Conservation (phyloP, 2,329 filamentous ascomycete species). For the Aspergillus udagawae region DNA sequence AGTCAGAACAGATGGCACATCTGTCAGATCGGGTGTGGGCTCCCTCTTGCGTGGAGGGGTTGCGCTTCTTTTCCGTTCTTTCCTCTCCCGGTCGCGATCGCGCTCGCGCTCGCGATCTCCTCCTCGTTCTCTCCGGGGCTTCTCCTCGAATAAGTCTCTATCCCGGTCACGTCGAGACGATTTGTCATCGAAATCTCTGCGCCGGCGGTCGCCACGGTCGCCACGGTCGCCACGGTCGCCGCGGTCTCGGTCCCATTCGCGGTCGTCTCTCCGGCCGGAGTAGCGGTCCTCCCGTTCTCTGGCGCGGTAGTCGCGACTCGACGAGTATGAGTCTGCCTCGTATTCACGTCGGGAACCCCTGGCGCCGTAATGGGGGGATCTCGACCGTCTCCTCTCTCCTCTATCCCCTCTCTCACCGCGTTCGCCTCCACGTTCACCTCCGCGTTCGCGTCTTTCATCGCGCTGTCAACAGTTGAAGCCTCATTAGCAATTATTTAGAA, state of each 20-base stretch:
- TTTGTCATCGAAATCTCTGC: conserved; percentile 63
- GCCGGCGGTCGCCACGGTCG: conserved; percentile 46
- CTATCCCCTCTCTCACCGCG: conserved; percentile 42
- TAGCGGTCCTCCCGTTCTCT: conserved; percentile 93
- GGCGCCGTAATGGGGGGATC: conserved; percentile 75
- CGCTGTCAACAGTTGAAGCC: conserved; percentile 29
- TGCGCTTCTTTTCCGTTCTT: conserved; percentile 66
- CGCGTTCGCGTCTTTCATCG: conserved; percentile 46
- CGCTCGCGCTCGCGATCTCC: conserved; percentile 45
- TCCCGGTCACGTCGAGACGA: conserved; percentile 48
- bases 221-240: conserved; percentile 45
- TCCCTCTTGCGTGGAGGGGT: conserved; percentile 86
- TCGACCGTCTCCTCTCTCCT: conserved; percentile 70
- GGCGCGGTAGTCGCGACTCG: conserved; percentile 87
- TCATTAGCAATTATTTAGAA: background rate
- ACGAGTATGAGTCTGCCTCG: conserved; percentile 82
- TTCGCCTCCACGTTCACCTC: conserved; percentile 34
- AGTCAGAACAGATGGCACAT: conserved; percentile 75
- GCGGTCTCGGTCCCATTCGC: conserved; percentile 72
- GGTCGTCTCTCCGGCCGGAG: conserved; percentile 66
- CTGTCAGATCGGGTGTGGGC: conserved; percentile 89
- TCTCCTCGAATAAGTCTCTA: conserved; percentile 61
- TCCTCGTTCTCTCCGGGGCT: conserved; percentile 43
- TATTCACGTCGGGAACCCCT: conserved; percentile 66
- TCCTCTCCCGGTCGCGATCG: conserved; percentile 35